Conservation (phyloP, 352 stramenopile species). For the Pythium grandisporangium region DNA sequence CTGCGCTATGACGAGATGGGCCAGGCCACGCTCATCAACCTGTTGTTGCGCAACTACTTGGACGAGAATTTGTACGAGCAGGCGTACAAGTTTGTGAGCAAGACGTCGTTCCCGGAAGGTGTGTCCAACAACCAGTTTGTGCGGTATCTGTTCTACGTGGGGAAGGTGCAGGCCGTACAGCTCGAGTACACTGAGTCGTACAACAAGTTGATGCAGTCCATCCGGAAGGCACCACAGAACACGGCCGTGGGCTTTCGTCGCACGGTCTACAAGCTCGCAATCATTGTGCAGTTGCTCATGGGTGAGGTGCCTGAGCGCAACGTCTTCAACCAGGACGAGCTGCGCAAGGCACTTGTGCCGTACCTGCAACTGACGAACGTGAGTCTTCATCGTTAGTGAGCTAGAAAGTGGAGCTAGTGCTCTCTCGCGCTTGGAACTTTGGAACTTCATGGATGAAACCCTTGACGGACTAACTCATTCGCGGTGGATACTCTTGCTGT, state of each 20-base stretch:
- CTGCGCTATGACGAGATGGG: slow-evolving; percentile 86
- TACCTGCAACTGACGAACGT: slow-evolving; percentile 96
- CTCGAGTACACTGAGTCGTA: slow-evolving; percentile 97
- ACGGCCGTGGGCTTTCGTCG: slow-evolving; percentile 95
- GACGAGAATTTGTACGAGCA: slow-evolving; percentile 88
- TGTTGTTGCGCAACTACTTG: slow-evolving; percentile 88
- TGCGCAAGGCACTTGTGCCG: slow-evolving; percentile 83
- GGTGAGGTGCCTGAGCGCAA: slow-evolving; percentile 95
- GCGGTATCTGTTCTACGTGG: slow-evolving; percentile 96
- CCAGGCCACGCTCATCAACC: slow-evolving; percentile 87
- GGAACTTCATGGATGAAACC: too few species aligned
- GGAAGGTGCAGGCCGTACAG: slow-evolving; percentile 94
- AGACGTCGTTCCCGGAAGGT: slow-evolving; percentile 83
- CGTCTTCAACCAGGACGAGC: slow-evolving; percentile 90
- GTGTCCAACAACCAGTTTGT: slow-evolving; percentile 99
- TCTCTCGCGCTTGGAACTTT: too few species aligned
- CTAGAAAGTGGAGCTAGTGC: background rate
- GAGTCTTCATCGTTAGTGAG: slow-evolving; percentile 4
- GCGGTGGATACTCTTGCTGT: too few species aligned
- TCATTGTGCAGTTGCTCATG: slow-evolving; percentile 98
- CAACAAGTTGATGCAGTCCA: slow-evolving; percentile 94
- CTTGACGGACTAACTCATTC: too few species aligned
- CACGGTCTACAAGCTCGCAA: slow-evolving; percentile 92
- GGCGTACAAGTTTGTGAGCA: slow-evolving; percentile 89
- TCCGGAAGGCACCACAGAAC: slow-evolving; percentile 95